Base-by-base conservation (phyloP, 2,329 filamentous ascomycete genomes). In the Ascochyta fabae region DNA sequence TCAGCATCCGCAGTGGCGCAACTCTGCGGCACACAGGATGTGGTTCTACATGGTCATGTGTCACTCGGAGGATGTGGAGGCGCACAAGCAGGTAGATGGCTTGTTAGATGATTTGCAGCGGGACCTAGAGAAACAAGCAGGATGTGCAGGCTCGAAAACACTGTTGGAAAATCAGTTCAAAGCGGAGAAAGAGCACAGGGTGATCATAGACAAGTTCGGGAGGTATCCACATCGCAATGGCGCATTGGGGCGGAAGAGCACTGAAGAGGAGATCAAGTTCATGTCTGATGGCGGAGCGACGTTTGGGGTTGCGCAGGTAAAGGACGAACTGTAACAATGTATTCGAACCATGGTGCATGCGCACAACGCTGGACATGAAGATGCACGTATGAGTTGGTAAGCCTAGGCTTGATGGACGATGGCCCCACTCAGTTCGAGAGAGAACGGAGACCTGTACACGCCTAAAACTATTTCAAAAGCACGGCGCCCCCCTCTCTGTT, bases 11-110 rank as follows among this genome's bases (percentile, higher is more conserved):
- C 53, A 59, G 9, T 74, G 68, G 58, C 65, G 62, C 6, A 48
- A 55, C 2, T 79, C 72, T 3, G 68, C 58, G 0, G 66, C 72
- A 8, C 78, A 80, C 41, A 78, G 83, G 2, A 70, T 73, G 19
- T 89, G 86, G 84, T 83, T 88, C 64, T 82, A 82, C 63, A 72
- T 88, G 64, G 85, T 86, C 0, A 70, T 88, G 6, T 80, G 84
- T 78, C 86, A 89, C 68, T 82, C 82, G 0, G 85, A 88, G 66
- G 72, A 80, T 22, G 47, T 80, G 1, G 64, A 71, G 0, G 70
- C 75, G 3, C 85, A 87, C 53, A 68, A 81, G 9, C 49, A 69
- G 26, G 73, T 77, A 4, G 52, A 72, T 0, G 58, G 62, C 5
- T 68, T 75, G 19, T 71, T 76, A 22, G 67, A 61, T 1, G 66